Base-by-base conservation (phyloP, 148 eudicot species). In the Nepenthes mirabilis region DNA sequence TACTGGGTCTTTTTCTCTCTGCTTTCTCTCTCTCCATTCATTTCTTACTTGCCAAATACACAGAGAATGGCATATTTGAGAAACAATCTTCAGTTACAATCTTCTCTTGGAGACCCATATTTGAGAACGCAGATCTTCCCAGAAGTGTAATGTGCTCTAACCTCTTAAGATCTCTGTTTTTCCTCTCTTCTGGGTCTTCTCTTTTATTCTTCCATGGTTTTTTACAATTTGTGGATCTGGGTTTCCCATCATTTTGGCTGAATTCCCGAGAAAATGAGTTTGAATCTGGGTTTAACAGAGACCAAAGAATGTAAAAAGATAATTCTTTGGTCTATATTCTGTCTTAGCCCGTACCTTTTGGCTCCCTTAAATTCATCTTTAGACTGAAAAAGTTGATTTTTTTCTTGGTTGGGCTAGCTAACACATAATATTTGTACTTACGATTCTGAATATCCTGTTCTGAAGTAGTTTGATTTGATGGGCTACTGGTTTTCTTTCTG, bases 1-100 rank as follows among this genome's bases (percentile, higher is more conserved):
- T 65, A 47, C 4, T 65, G 59, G 68, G 68, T 55, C 60, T 65
- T 37, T 65, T 55, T 23, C 68, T 65, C 40, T 65, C 68, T 33
- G 53, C 53, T 45, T 56, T 65, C 68, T 65, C 68, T 10, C 60
- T 65, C 50, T 43, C 60, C 36, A 56, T 56, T 12, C 68, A 65
- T 14, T 65, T 65, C 68, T 14, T 65, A 35, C 60, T 65, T 34
- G 52, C 68, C 14, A 55, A 45, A 57, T 65, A 65, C 53, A 65
- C 68, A 11, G 60, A 65, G 5, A 55, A 55, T 65, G 68, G 61
- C 13, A 47, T 36, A 5, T 34, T 5, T 37, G 40, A 61, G 2
- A 43, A 47, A 35, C 47, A 62, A 55, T 56, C 68, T 36, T 47
- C 59, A 34, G 60, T 65, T 65, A 65, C 68, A 36, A 34, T 65